Evolutionary conservation across 1,139 yeast genomes (phyloP).

Genomic region (Scheffersomyces cryptocercus): DNA sequence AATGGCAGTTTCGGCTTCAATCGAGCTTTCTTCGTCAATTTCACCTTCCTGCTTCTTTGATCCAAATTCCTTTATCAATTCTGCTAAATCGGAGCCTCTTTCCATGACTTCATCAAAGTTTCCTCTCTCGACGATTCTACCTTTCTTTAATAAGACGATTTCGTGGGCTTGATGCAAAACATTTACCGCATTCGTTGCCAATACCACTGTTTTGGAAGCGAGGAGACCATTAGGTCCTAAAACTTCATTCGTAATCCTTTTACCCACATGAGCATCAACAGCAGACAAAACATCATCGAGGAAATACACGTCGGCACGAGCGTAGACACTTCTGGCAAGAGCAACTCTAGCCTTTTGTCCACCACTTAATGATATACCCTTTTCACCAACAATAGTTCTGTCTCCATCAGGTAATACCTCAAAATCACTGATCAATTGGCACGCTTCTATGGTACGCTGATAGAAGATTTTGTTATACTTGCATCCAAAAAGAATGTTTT

Average conservation of each 20-base stretch:
- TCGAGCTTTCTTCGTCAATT: constrained; percentile 6
- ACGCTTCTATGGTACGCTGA: constrained; percentile 19
- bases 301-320: constrained; percentile 22
- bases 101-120: constrained; percentile 17
- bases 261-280: constrained; percentile 28
- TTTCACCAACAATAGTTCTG: constrained; percentile 25
- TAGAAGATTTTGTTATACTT: constrained; percentile 19
- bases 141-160: constrained; percentile 18
- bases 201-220: constrained; percentile 20
- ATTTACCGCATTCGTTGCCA: constrained; percentile 24
- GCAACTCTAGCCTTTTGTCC: constrained; percentile 30
- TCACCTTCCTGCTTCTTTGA: constrained; percentile 15
- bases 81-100: constrained; percentile 21
- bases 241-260: constrained; percentile 18
- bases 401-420: constrained; percentile 25
- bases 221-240: constrained; percentile 18
- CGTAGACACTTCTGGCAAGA: constrained; percentile 27
- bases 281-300: constrained; percentile 28
- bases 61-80: constrained; percentile 27
- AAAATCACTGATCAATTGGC: constrained; percentile 22
- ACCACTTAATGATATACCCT: constrained; percentile 28
- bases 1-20: not conserved
- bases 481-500: constrained; percentile 25
- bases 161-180: constrained; percentile 18
- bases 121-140: constrained; percentile 20